Evolutionary conservation across 108 stramenopile genomes (phyloP).

Genomic region (Pseudonitzschia multistriata): DNA sequence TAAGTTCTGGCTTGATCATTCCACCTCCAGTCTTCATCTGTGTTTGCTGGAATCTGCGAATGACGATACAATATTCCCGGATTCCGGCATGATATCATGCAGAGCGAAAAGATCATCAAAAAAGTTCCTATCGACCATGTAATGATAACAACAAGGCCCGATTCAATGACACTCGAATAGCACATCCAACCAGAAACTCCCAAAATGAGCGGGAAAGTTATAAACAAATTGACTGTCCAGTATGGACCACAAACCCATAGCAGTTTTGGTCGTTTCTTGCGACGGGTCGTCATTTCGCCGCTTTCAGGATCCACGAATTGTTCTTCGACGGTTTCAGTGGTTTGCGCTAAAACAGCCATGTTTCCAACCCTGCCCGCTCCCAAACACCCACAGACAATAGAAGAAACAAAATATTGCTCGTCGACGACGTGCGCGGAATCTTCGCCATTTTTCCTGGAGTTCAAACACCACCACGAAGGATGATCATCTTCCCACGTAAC

Average conservation of each 20-base stretch:
- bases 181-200: conserved; percentile 46
- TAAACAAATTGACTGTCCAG: conserved; percentile 88
- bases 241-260: conserved; percentile 82
- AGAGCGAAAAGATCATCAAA: conserved; percentile 39
- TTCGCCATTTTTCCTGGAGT: conserved; percentile 37
- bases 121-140: conserved; percentile 33
- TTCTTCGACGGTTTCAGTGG: conserved; percentile 66
- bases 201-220: conserved; percentile 88
- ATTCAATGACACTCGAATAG: conserved; percentile 49
- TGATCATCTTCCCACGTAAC: conserved; percentile 23
- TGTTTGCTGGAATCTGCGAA: conserved; percentile 27
- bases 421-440: conserved; percentile 34
- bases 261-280: conserved; percentile 42
- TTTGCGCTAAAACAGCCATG: conserved; percentile 79
- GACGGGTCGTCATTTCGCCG: conserved; percentile 33
- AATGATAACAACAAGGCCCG: conserved; percentile 27
- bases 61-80: conserved; percentile 60
- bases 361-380: conserved; percentile 84
- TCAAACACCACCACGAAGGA: conserved; percentile 34
- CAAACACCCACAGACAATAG: conserved; percentile 55
- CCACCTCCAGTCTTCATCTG: conserved; percentile 59
- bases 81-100: conserved; percentile 53
- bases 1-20: conserved; percentile 83
- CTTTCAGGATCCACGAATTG: conserved; percentile 56
- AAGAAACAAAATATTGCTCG: conserved; percentile 26